Base-by-base conservation (phyloP, 768 basidiomycete species). In the Agaricus subrufescens region DNA sequence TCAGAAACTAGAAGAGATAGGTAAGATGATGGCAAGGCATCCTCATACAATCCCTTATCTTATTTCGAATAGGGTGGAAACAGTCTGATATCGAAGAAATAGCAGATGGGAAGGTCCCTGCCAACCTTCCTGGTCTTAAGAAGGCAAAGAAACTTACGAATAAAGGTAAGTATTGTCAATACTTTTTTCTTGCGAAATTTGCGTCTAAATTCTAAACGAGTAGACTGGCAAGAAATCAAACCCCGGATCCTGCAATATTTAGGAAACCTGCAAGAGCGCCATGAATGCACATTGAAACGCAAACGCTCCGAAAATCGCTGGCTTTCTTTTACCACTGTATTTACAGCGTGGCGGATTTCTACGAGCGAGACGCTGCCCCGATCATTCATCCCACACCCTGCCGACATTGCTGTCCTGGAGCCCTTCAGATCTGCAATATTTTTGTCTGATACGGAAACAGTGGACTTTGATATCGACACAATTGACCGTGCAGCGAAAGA, bases 351-450 rank as follows among this genome's bases (percentile, higher is more conserved):
- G 50, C 9, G 3, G 2, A 5, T 3, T 19, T 19, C 19, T 19
- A 19, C 19, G 38, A 5, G 12, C 19, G 14, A 37, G 23, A 25
- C 2, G 23, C 3, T 40, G 37, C 11, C 26, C 9, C 15, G 9
- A 2, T 26, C 12, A 9, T 27, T 38, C 9, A 3, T 9, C 12
- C 50, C 39, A 12, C 37, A 27, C 26, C 4, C 23, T 23, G 15
- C 37, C 3, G 50, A 51, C 25, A 26, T 51, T 2, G 50, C 50
- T 26, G n/a, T 55, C 30, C 27, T 42, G 31, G 47, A 55, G 23
- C 46, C 54, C 6, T 48, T 55, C 26, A 55, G 23, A 31, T 42
- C 54, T 49, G 23, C 25, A n/a, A 49, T 49, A 29, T 49, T 49
- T 29, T 31, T 27, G 19, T 23, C 46, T 19, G 42, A 26, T 42